These are phyloP conservation scores for Pterocarpus macrocarpus DNA, from an alignment of 306 rosid genomes.

Conservation along the genomic window DNA sequence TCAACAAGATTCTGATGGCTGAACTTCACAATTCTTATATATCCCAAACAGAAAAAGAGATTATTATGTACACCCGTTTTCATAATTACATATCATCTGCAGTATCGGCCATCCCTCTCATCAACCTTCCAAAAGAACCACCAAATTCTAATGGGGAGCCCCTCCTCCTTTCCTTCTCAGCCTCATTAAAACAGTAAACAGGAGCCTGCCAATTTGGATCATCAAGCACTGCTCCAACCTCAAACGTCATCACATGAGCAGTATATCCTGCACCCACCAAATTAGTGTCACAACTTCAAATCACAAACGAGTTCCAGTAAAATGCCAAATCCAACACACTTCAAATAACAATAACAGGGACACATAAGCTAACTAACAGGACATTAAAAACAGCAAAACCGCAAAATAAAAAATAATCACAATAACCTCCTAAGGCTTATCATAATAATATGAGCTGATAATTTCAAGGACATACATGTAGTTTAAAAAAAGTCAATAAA, in stretches of 20 bases:
- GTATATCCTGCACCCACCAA: constrained; percentile 65
- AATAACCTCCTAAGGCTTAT: too few relatives aligned
- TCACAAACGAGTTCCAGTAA: background rate
- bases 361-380: background rate
- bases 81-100: constrained; percentile 33
- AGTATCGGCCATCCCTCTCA: constrained; percentile 9
- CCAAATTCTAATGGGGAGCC: background rate
- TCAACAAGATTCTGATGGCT: constrained; percentile 1
- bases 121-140: constrained; percentile 46
- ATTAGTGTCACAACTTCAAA: background rate
- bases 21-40: background rate
- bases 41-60: background rate
- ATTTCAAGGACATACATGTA: too few relatives aligned
- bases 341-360: background rate
- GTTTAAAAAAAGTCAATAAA: too few relatives aligned
- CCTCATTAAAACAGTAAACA: constrained; percentile 65
- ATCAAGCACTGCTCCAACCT: constrained; percentile 88
- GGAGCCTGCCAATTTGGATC: constrained; percentile 94
- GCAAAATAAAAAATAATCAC: too few relatives aligned
- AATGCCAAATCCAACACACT: background rate
- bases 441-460: too few relatives aligned
- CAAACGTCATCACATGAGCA: constrained; percentile 95
- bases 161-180: constrained; percentile 11
- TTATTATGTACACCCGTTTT: background rate
- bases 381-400: too few relatives aligned